A percentile compares a stretch with the other conserved stretches of the same genome.
phyloP scores from a whole-genome alignment of 1,284 basidiomycete genomes.

The Tilletia indica region DNA sequence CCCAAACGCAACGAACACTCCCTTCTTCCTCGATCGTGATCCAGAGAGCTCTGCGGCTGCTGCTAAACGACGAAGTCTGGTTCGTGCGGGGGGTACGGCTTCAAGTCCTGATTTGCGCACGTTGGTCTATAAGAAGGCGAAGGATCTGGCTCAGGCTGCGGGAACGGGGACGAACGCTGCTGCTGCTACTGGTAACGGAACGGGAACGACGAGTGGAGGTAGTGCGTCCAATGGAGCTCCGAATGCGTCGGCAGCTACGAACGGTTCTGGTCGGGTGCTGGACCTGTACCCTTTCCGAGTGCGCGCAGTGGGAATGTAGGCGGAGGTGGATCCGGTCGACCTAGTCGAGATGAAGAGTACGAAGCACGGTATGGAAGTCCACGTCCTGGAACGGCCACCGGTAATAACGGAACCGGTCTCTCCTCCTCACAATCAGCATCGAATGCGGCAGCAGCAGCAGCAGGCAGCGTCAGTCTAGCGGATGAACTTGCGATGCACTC shows the following conservation, averaged over 20 bases:
- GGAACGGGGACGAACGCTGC: neutral
- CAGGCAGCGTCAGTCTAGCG: conserved; percentile 30
- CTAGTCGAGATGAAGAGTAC: conserved; percentile 13
- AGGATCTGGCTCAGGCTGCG: neutral
- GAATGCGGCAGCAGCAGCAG: neutral
- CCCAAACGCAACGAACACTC: neutral
- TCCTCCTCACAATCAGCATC: too few relatives aligned
- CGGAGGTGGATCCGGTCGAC: neutral
- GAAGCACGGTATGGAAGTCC: neutral
- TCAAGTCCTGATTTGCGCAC: conserved; percentile 17
- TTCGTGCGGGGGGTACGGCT: conserved; percentile 7
- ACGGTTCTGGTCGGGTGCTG: neutral
- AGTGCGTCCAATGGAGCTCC: neutral
- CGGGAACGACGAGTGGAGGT: neutral
- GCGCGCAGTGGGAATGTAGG: neutral
- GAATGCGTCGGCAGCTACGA: neutral
- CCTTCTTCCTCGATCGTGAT: conserved; percentile 7
- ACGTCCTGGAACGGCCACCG: neutral
- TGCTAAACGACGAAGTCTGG: conserved; percentile 10
- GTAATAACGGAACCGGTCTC: too few relatives aligned
- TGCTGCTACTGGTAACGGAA: neutral
- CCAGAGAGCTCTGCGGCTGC: neutral
- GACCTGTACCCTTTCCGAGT: neutral
- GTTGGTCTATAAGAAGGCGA: conserved; percentile 9
- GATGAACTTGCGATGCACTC: conserved; percentile 26